Evolutionary conservation across 176 grass and related monocot species (phyloP).

Genomic region (Melocanna baccifera): DNA sequence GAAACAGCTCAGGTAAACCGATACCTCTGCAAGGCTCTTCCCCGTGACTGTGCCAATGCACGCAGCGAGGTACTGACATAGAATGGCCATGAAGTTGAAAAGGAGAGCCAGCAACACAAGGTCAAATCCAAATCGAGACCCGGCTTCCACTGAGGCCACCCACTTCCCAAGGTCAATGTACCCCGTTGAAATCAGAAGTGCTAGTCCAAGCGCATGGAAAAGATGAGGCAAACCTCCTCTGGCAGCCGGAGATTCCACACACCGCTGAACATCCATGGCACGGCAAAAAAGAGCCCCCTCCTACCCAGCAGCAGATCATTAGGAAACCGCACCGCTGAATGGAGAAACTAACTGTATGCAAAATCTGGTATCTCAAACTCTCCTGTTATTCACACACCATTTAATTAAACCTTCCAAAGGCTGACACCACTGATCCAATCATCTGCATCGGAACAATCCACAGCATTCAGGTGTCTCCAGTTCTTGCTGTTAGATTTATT

Average conservation of each 20-base stretch:
- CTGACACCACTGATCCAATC: conserved; percentile 20
- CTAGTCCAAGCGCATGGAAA: conserved; percentile 71
- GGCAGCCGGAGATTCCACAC: conserved; percentile 18
- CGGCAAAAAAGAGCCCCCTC: conserved; percentile 10
- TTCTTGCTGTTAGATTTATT: no score
- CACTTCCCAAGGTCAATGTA: conserved; percentile 93
- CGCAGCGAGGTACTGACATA: conserved; percentile 80
- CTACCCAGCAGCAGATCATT: conserved; percentile 11
- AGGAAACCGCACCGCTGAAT: conserved; percentile 18
- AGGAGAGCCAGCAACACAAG: conserved; percentile 64
- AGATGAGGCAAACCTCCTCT: conserved; percentile 37
- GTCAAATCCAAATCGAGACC: conserved; percentile 72
- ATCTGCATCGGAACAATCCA: neutral
- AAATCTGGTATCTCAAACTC: neutral
- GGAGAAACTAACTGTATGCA: neutral
- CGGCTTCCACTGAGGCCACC: conserved; percentile 73
- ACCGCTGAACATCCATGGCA: conserved; percentile 38
- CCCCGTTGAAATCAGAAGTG: conserved; percentile 78
- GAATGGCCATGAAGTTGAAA: conserved; percentile 83
- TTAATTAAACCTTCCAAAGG: conserved; percentile 22
- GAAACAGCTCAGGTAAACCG: conserved; percentile 16
- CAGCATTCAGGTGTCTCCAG: neutral
- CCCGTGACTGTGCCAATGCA: conserved; percentile 77
- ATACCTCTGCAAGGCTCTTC: conserved; percentile 86
- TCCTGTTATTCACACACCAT: conserved; percentile 13